These are phyloP conservation scores for Vitis labrusca DNA, from an alignment of 164 flowering plant species.

Conservation along the genomic window DNA sequence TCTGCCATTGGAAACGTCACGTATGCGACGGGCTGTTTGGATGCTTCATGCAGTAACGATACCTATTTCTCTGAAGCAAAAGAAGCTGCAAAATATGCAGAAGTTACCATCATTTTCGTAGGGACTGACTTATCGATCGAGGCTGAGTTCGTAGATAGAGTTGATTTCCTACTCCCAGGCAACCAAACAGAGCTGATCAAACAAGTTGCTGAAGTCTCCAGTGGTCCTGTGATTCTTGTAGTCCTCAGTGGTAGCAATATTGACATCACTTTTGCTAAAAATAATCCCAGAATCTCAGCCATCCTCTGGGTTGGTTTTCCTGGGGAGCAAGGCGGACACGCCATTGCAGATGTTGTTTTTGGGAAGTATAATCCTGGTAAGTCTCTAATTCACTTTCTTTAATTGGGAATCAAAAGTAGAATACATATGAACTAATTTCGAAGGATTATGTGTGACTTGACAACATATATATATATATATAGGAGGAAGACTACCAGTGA, in stretches of 20 bases:
- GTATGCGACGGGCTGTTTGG: conserved; percentile 12
- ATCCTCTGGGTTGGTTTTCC: conserved; percentile 41
- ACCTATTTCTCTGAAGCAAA: conserved; percentile 4
- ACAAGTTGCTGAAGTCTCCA: conserved; percentile 20
- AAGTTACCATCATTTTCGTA: conserved; percentile 11
- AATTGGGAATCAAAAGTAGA: too few relatives aligned
- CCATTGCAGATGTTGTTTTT: conserved; percentile 28
- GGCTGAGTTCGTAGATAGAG: conserved; percentile 20
- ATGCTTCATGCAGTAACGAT: conserved; percentile 7
- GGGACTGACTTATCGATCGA: conserved; percentile 20
- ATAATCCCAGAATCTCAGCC: conserved; percentile 7
- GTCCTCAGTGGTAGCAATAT: conserved; percentile 22
- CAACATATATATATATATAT: background rate
- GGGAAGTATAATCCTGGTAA: conserved; percentile 30
- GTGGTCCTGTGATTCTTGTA: conserved; percentile 25
- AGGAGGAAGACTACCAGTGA: conserved; percentile 20
- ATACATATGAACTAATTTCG: too few relatives aligned
- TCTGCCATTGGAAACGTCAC: conserved; percentile 2
- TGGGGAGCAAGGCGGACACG: conserved; percentile 30
- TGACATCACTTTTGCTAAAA: conserved; percentile 25
- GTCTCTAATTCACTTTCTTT: background rate
- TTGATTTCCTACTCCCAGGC: conserved; percentile 19
- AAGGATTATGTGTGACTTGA: too few relatives aligned
- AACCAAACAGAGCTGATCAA: conserved; percentile 17
- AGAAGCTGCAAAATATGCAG: conserved; percentile 16